Conservation (phyloP, 768 basidiomycete species). For the Suillus ampliporus region DNA sequence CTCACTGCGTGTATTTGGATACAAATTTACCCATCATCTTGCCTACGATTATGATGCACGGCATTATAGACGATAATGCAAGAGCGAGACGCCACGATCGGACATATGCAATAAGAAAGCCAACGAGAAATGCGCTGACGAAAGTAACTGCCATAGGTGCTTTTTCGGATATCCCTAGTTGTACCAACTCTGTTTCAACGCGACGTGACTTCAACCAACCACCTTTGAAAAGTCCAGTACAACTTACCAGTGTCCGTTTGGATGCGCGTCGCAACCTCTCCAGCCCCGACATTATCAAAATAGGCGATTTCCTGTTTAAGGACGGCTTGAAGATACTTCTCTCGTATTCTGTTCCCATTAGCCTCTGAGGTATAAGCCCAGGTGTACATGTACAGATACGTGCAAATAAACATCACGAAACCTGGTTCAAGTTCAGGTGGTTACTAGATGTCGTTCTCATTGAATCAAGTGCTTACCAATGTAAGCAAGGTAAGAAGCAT, state of each 20-base stretch:
- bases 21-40: slow-evolving; percentile 44
- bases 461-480: slow-evolving; percentile 39
- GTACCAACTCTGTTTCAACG: slow-evolving; percentile 44
- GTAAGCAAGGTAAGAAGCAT: slow-evolving; percentile 44
- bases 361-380: slow-evolving; percentile 48
- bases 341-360: slow-evolving; percentile 53
- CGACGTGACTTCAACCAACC: not conserved
- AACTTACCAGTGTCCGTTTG: slow-evolving; percentile 19
- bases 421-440: slow-evolving; percentile 33
- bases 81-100: slow-evolving; percentile 54
- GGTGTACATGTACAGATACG: slow-evolving; percentile 46
- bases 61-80: slow-evolving; percentile 53
- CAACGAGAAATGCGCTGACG: slow-evolving; percentile 51
- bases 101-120: slow-evolving; percentile 50
- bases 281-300: slow-evolving; percentile 51
- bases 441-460: not conserved
- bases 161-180: slow-evolving; percentile 60
- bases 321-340: slow-evolving; percentile 52
- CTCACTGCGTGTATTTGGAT: slow-evolving; percentile 35
- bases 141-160: slow-evolving; percentile 45
- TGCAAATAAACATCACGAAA: slow-evolving; percentile 50
- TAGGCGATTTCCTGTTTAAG: slow-evolving; percentile 58
- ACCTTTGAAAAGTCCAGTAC: not conserved
- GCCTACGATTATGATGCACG: slow-evolving; percentile 52
- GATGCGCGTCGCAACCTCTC: slow-evolving; percentile 64